Percentiles rank a stretch among this genome's conserved stretches.
Conservation (phyloP, 2,329 filamentous ascomycete species). For the Penicillium frequentans region DNA sequence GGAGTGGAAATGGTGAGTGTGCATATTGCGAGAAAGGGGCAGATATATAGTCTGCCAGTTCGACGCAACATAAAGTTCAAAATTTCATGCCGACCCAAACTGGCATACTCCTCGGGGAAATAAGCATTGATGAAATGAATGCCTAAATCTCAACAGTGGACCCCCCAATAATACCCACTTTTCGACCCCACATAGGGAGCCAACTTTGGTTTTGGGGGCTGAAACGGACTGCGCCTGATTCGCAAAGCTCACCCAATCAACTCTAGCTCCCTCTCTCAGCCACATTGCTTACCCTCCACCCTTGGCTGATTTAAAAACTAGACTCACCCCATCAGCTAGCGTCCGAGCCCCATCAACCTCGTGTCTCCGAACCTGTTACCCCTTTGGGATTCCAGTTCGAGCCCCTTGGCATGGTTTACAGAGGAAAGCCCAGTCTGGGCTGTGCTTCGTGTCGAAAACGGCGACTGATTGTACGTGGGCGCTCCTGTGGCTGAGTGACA, state of each 20-base stretch:
- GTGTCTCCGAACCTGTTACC: neutral
- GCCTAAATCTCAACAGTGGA: no score
- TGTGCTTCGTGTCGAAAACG: slow-evolving; percentile 14
- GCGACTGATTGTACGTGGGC: slow-evolving; percentile 10
- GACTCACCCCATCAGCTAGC: neutral
- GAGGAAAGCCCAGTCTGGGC: slow-evolving; percentile 13
- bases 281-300: neutral
- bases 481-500: neutral
- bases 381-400: neutral
- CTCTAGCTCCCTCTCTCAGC: neutral
- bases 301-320: neutral
- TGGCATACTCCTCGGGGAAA: neutral
- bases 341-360: neutral
- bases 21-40: neutral
- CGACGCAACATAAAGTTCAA: neutral
- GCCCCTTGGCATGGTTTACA: slow-evolving; percentile 9
- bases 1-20: no score
- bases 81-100: neutral
- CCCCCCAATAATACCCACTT: no score
- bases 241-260: neutral
- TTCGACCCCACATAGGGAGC: no score
- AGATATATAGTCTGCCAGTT: neutral
- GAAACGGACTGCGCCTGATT: neutral
- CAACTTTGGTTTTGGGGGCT: neutral
- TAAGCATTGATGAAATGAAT: neutral